A percentile compares a stretch with the other conserved stretches of the same genome.
phyloP scores from a whole-genome alignment of 2,329 filamentous ascomycete species.

The Pseudogymnoascus sp. region DNA sequence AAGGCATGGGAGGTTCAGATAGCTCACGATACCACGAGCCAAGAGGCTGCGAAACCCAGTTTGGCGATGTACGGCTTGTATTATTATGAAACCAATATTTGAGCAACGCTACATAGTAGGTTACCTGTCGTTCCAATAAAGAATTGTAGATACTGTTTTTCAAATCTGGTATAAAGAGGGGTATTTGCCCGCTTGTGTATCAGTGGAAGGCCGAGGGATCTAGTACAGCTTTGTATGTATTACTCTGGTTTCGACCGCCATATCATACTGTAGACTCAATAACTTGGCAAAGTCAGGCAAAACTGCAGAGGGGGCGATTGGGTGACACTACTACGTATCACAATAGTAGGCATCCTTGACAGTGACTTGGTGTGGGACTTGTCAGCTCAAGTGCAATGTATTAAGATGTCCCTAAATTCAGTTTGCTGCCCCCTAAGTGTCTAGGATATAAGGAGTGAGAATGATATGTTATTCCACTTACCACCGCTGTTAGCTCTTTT shows the following conservation, averaged over 20 bases:
- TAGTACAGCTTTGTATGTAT: background rate
- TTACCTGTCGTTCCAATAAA: background rate
- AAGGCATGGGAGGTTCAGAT: background rate
- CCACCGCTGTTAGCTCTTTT: background rate
- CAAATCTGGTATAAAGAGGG: background rate
- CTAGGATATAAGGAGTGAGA: background rate
- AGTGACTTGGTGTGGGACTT: background rate
- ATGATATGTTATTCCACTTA: background rate
- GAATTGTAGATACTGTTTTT: no score
- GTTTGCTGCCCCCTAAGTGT: background rate
- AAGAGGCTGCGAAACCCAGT: background rate
- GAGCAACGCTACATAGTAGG: background rate
- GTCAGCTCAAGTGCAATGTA: background rate
- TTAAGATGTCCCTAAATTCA: background rate
- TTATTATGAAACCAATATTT: background rate
- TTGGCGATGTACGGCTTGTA: background rate
- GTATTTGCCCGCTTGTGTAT: background rate
- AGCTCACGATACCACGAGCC: background rate
- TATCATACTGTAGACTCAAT: background rate
- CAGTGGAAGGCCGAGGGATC: no score
- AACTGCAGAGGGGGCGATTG: background rate
- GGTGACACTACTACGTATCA: conserved; percentile 4
- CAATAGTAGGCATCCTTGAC: background rate
- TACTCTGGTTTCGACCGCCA: background rate
- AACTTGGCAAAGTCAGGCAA: background rate